These are phyloP conservation scores for Didymella glomerata DNA, from an alignment of 2,329 filamentous ascomycete genomes.

Conservation along the genomic window DNA sequence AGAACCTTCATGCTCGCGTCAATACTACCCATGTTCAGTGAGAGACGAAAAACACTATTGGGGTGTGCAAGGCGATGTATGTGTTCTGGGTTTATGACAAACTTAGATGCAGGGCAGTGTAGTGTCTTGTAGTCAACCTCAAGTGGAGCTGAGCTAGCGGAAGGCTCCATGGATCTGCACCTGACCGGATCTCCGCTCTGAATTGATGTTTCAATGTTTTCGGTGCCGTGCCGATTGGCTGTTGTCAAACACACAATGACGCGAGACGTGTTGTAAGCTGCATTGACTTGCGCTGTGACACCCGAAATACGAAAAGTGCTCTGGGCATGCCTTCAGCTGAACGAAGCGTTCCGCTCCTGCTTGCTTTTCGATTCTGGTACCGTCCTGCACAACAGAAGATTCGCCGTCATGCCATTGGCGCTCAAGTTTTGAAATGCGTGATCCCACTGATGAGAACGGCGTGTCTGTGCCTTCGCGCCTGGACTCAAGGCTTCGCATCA, in stretches of 20 bases:
- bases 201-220: constrained; percentile 9
- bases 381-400: too few species aligned
- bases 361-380: too few species aligned
- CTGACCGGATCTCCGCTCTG: constrained; percentile 33
- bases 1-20: constrained; percentile 31
- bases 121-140: constrained; percentile 6
- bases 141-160: constrained; percentile 25
- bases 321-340: background rate
- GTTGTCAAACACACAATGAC: background rate
- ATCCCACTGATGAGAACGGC: background rate
- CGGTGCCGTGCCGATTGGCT: constrained; percentile 6
- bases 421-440: too few species aligned
- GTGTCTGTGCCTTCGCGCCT: background rate
- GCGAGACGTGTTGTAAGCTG: constrained; percentile 2
- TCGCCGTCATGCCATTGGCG: too few species aligned
- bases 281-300: constrained; percentile 1
- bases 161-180: constrained; percentile 18
- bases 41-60: too few species aligned
- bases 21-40: background rate
- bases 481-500: constrained; percentile 3
- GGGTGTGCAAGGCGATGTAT: too few species aligned
- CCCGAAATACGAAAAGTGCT: background rate
- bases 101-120: constrained; percentile 14
- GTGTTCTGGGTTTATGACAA: too few species aligned
- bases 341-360: background rate